Conservation (phyloP, 495 filamentous ascomycete genomes). For the Collariella sp. region DNA sequence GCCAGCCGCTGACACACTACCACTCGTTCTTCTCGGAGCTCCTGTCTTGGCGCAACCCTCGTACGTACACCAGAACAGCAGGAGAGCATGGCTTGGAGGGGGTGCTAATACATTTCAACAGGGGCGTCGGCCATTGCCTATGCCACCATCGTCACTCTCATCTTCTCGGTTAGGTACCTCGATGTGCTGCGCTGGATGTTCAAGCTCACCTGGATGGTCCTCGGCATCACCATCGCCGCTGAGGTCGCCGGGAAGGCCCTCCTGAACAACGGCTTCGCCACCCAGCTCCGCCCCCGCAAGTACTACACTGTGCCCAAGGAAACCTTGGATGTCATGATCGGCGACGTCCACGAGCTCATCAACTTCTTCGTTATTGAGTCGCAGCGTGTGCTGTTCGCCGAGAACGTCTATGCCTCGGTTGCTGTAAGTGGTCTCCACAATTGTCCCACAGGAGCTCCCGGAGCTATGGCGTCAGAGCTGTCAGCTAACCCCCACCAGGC, state of each 20-base stretch:
- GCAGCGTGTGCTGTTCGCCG: constrained; percentile 88
- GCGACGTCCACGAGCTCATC: constrained; percentile 81
- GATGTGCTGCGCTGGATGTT: constrained; percentile 81
- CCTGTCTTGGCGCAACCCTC: constrained; percentile 54
- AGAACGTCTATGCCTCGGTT: constrained; percentile 76
- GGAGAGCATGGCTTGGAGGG: constrained; percentile 42
- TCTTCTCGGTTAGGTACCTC: constrained; percentile 85
- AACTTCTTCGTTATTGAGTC: constrained; percentile 98
- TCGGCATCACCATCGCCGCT: constrained; percentile 59
- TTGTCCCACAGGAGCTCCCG: not conserved
- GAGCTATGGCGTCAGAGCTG: constrained; percentile 7
- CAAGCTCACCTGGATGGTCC: constrained; percentile 64
- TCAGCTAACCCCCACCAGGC: constrained; percentile 17
- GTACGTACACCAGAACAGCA: constrained; percentile 28
- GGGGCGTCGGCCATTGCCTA: constrained; percentile 84
- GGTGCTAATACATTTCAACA: constrained; percentile 25
- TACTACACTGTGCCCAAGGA: constrained; percentile 90
- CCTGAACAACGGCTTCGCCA: constrained; percentile 69
- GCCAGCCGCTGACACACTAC: constrained; percentile 88
- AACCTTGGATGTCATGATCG: constrained; percentile 67
- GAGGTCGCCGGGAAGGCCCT: constrained; percentile 71
- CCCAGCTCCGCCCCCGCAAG: constrained; percentile 77
- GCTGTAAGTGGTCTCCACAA: constrained; percentile 51
- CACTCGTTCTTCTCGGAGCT: constrained; percentile 93
- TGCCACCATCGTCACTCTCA: constrained; percentile 60